phyloP scores from a whole-genome alignment of 805 yeast species.

The Wickerhamiella sergipiensis region DNA sequence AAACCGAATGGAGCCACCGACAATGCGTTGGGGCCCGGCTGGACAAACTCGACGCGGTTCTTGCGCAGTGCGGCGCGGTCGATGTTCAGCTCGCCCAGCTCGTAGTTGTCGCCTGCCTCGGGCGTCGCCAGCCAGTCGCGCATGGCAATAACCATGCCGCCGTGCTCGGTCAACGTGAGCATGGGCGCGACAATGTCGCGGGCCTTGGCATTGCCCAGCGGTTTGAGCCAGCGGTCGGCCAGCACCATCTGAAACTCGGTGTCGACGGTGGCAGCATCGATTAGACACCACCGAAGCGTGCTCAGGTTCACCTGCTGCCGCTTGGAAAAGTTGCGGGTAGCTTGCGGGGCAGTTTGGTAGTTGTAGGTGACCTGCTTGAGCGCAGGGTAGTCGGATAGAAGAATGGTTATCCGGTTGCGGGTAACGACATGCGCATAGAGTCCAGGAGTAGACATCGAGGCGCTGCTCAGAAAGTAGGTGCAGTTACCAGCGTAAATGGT shows the following conservation, averaged over 20 bases:
- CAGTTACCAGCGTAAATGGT: constrained; percentile 77
- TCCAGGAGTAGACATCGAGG: constrained; percentile 67
- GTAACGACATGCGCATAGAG: constrained; percentile 72
- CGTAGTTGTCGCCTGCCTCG: constrained; percentile 41
- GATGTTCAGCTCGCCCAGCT: constrained; percentile 53
- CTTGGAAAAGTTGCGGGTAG: constrained; percentile 67
- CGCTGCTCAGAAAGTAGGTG: constrained; percentile 64
- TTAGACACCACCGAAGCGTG: constrained; percentile 75
- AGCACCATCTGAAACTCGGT: constrained; percentile 85
- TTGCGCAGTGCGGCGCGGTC: constrained; percentile 62
- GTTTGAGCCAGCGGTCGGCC: constrained; percentile 79
- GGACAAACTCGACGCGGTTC: constrained; percentile 54
- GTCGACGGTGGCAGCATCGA: constrained; percentile 79
- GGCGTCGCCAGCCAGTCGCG: constrained; percentile 58
- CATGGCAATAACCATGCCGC: constrained; percentile 87
- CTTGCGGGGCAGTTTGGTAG: constrained; percentile 78
- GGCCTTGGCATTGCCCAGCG: constrained; percentile 71
- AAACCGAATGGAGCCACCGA: constrained; percentile 80
- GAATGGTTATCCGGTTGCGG: constrained; percentile 51
- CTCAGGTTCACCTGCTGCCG: constrained; percentile 64
- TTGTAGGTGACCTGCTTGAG: constrained; percentile 83
- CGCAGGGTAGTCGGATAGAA: constrained; percentile 77
- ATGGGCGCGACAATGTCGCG: constrained; percentile 75
- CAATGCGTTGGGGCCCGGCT: constrained; percentile 17
- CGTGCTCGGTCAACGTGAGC: constrained; percentile 80